Evolutionary conservation across 176 grass and related monocot genomes (phyloP).

Genomic region (Aegilops bicornis): DNA sequence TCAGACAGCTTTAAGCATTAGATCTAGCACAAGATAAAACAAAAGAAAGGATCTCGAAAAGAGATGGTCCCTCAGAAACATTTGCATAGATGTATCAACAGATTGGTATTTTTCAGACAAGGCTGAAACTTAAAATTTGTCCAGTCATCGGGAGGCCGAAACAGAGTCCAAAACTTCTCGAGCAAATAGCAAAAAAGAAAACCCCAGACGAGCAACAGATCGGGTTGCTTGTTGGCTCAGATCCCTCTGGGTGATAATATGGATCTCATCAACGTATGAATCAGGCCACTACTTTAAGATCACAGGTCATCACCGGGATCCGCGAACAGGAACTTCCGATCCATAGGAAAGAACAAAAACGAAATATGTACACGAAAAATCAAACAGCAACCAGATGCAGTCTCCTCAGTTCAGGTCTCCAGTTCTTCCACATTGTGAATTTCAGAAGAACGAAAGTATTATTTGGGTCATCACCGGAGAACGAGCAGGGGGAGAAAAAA

Average conservation of each 20-base stretch:
- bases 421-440: conserved; percentile 43
- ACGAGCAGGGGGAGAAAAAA: not conserved
- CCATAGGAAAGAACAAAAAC: not conserved
- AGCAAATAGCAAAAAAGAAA: too few relatives aligned
- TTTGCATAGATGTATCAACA: conserved; percentile 32
- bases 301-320: conserved; percentile 34
- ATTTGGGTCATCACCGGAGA: conserved; percentile 41
- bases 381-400: not conserved
- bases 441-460: conserved; percentile 63
- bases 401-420: conserved; percentile 58
- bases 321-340: not conserved
- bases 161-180: not conserved
- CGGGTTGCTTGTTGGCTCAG: not conserved
- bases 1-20: not conserved
- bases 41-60: not conserved
- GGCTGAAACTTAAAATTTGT: conserved; percentile 47
- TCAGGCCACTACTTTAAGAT: conserved; percentile 62
- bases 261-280: conserved; percentile 34
- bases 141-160: conserved; percentile 26
- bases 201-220: not conserved
- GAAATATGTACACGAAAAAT: not conserved
- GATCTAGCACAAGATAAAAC: not conserved
- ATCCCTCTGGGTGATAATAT: conserved; percentile 47
- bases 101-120: conserved; percentile 43
- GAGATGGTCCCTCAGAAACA: conserved; percentile 32